Evolutionary conservation across 129 eudicot species (phyloP).

Genomic region (Artemisia tridentata): DNA sequence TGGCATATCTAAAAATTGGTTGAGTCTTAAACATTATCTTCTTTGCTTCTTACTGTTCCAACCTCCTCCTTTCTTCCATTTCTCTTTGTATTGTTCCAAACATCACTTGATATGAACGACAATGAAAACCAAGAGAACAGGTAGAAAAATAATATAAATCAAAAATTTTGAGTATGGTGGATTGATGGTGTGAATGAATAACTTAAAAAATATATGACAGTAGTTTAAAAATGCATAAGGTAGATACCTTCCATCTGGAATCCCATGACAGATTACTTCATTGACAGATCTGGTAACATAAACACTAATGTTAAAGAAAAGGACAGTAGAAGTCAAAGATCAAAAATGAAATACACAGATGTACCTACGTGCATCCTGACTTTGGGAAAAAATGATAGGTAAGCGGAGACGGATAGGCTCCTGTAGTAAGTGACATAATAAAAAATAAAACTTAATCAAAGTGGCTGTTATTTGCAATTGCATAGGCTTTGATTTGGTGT

Average conservation of each 20-base stretch:
- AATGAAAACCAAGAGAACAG: background rate
- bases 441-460: constrained; percentile 1
- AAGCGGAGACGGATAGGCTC: constrained; percentile 92
- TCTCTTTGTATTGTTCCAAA: no score
- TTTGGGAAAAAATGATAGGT: constrained; percentile 94
- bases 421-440: constrained; percentile 42
- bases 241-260: constrained; percentile 90
- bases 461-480: constrained; percentile 1
- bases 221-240: no score
- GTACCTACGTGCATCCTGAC: constrained; percentile 99
- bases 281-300: constrained; percentile 68
- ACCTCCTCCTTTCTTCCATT: no score
- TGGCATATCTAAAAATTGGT: no score
- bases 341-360: constrained; percentile 20
- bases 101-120: no score
- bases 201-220: no score
- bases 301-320: constrained; percentile 13
- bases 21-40: no score
- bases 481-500: background rate
- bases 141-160: background rate
- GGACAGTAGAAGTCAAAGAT: constrained; percentile 8
- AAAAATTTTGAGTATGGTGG: background rate
- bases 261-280: constrained; percentile 99
- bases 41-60: no score
- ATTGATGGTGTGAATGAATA: background rate